These are phyloP conservation scores for Mycena filopes DNA, from an alignment of 768 basidiomycete genomes.

Conservation along the genomic window DNA sequence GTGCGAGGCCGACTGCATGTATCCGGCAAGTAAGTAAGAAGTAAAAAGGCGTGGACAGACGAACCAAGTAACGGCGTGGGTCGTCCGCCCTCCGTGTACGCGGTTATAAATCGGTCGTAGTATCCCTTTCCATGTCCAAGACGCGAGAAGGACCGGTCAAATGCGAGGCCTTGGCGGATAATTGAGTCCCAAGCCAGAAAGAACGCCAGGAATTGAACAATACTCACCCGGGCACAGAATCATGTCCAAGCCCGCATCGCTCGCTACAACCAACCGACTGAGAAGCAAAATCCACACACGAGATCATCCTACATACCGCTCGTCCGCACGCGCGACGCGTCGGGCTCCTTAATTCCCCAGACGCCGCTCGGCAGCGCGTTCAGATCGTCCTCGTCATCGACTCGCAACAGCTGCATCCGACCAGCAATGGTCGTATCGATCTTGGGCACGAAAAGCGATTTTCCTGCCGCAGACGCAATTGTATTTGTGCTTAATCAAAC, in stretches of 20 bases:
- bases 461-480: constrained; percentile 66
- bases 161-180: constrained; percentile 69
- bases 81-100: constrained; percentile 57
- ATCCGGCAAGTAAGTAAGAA: constrained; percentile 30
- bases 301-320: constrained; percentile 56
- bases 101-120: constrained; percentile 78
- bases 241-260: constrained; percentile 62
- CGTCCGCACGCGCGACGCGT: constrained; percentile 54
- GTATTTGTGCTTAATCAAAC: too few relatives aligned
- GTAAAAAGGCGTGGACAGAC: constrained; percentile 20
- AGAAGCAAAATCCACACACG: background rate
- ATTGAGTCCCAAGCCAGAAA: constrained; percentile 1
- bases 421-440: constrained; percentile 55
- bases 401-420: constrained; percentile 73
- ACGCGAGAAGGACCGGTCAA: constrained; percentile 73
- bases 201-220: too few relatives aligned
- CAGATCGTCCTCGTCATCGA: constrained; percentile 70
- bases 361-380: constrained; percentile 63
- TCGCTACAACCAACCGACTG: constrained; percentile 40
- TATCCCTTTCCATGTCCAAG: constrained; percentile 88
- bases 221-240: constrained; percentile 72
- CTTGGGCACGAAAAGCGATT: constrained; percentile 77
- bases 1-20: constrained; percentile 68
- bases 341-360: constrained; percentile 85
- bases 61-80: constrained; percentile 69